A percentile compares a stretch with the other conserved stretches of the same genome.
Evolutionary conservation across 164 flowering plant species (phyloP).

Genomic region (Vitis cinerea): DNA sequence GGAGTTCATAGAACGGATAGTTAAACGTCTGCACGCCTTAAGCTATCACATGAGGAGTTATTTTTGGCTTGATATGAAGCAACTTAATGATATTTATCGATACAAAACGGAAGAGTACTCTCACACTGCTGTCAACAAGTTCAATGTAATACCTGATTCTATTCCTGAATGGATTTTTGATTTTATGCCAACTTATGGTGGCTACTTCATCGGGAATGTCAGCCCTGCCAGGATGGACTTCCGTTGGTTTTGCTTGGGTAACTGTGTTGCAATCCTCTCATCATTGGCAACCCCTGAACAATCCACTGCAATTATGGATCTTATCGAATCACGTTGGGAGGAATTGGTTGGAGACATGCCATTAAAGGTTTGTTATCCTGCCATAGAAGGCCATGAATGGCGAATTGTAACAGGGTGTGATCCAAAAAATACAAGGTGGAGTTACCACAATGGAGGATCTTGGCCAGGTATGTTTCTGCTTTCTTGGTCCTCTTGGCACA

Average conservation of each 20-base stretch:
- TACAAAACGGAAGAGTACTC: conserved; percentile 85
- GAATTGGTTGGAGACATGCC: conserved; percentile 93
- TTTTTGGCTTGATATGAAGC: conserved; percentile 80
- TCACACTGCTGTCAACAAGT: conserved; percentile 82
- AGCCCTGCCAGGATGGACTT: conserved; percentile 89
- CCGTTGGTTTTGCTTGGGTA: conserved; percentile 89
- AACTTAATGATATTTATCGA: conserved; percentile 71
- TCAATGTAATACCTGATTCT: conserved; percentile 81
- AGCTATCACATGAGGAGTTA: conserved; percentile 84
- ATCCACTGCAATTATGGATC: conserved; percentile 80
- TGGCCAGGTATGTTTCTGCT: conserved; percentile 72
- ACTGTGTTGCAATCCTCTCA: conserved; percentile 78
- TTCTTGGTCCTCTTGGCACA: no score
- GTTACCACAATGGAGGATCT: conserved; percentile 92
- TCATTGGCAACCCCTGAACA: conserved; percentile 90
- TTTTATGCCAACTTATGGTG: conserved; percentile 70
- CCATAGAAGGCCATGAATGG: conserved; percentile 87
- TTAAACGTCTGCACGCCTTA: conserved; percentile 73
- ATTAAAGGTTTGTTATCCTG: conserved; percentile 73
- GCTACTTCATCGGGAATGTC: conserved; percentile 78
- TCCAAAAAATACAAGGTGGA: conserved; percentile 90
- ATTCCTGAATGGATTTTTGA: conserved; percentile 88
- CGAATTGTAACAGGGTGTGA: conserved; percentile 76
- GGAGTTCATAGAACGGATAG: conserved; percentile 63
- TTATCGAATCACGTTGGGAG: conserved; percentile 80